These are phyloP conservation scores for Phytopythium boreale DNA, from an alignment of 352 stramenopile genomes.

Conservation along the genomic window DNA sequence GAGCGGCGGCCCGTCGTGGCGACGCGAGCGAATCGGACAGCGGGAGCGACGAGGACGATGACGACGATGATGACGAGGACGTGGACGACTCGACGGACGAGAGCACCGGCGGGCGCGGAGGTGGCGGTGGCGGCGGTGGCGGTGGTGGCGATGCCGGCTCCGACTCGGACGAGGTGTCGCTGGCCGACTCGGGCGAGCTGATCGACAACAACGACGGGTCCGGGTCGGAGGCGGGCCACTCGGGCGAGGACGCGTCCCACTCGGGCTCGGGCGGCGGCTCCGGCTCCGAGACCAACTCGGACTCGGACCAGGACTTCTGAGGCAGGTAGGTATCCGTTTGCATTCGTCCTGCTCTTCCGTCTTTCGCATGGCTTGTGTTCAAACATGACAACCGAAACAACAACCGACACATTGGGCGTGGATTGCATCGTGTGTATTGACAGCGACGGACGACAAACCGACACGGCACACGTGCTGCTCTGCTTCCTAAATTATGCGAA, in stretches of 20 bases:
- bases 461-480: background rate
- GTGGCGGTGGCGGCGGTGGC: conserved; percentile 8
- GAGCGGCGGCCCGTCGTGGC: conserved; percentile 37
- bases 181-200: conserved; percentile 78
- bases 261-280: conserved; percentile 57
- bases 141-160: conserved; percentile 25
- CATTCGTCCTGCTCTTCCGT: too few relatives aligned
- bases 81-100: conserved; percentile 54
- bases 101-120: conserved; percentile 22
- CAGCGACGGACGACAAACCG: background rate
- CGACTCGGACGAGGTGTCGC: conserved; percentile 78
- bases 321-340: background rate
- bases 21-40: conserved; percentile 51
- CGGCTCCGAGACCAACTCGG: conserved; percentile 67
- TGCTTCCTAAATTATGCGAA: conserved; percentile 5
- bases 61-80: conserved; percentile 37
- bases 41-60: conserved; percentile 35
- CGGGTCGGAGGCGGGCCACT: conserved; percentile 41
- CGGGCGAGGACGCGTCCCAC: conserved; percentile 29
- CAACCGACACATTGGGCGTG: too few relatives aligned
- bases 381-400: too few relatives aligned
- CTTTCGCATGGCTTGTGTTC: background rate
- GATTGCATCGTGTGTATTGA: background rate
- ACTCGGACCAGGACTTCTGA: conserved; percentile 85
- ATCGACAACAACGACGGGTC: conserved; percentile 86